phyloP scores from a whole-genome alignment of 352 stramenopile species.

The Ophiocytium majus region DNA sequence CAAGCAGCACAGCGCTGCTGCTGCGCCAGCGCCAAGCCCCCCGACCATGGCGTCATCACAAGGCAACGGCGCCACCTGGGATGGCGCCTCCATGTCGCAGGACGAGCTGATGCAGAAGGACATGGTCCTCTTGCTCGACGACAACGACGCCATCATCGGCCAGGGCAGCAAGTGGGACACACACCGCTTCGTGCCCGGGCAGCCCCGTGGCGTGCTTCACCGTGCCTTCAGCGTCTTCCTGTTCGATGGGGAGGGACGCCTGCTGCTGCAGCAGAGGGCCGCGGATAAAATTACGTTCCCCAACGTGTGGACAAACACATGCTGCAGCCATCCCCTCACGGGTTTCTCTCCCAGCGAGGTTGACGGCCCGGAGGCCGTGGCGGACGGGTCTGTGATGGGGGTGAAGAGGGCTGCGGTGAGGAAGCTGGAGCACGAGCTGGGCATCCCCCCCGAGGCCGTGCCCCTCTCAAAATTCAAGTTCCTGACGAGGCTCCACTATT shows the following conservation, averaged over 20 bases:
- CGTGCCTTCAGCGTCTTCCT: constrained; percentile 82
- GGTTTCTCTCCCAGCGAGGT: constrained; percentile 62
- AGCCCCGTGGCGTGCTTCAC: constrained; percentile 71
- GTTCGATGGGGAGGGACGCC: constrained; percentile 66
- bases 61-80: no score
- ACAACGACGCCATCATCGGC: constrained; percentile 62
- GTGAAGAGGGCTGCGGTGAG: constrained; percentile 85
- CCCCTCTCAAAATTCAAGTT: constrained; percentile 83
- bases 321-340: constrained; percentile 95
- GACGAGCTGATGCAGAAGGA: constrained; percentile 74
- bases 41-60: no score
- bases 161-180: constrained; percentile 65
- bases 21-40: no score
- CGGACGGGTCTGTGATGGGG: constrained; percentile 64
- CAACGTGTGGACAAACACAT: constrained; percentile 98
- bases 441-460: constrained; percentile 81
- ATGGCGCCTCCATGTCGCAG: constrained; percentile 66
- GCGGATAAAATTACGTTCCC: constrained; percentile 98
- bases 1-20: no score
- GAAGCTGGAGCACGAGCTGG: constrained; percentile 97
- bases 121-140: constrained; percentile 57
- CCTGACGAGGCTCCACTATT: constrained; percentile 96
- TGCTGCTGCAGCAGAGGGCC: constrained; percentile 72
- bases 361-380: constrained; percentile 64
- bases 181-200: constrained; percentile 64